These are phyloP conservation scores for Citeromyces siamensis DNA, from an alignment of 1,139 yeast species.

Conservation along the genomic window DNA sequence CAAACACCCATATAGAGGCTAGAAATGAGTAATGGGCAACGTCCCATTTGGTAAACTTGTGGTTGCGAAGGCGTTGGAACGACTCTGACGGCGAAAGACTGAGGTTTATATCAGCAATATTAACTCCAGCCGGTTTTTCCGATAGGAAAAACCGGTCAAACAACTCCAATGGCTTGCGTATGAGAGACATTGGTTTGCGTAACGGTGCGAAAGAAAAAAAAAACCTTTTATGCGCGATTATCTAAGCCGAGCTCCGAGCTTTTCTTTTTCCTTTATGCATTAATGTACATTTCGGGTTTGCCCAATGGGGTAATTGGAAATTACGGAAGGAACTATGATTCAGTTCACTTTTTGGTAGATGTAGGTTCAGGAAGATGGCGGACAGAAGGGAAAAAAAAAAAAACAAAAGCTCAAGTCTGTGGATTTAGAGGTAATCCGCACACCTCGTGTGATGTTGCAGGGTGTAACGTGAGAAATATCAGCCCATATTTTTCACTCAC, in stretches of 20 bases:
- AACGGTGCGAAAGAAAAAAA: too few species aligned
- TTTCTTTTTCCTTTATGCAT: not conserved
- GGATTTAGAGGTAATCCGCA: too few species aligned
- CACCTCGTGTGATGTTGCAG: too few species aligned
- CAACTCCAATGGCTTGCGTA: constrained; percentile 1
- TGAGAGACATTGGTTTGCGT: not conserved
- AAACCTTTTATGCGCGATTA: constrained; percentile 1
- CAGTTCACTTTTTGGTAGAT: too few species aligned
- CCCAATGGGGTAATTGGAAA: too few species aligned
- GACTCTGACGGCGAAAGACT: not conserved
- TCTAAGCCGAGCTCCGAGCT: not conserved
- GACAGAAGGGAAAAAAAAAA: not conserved
- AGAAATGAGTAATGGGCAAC: constrained; percentile 25
- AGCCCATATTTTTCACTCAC: not conserved
- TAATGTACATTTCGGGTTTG: too few species aligned
- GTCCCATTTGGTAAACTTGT: constrained; percentile 3
- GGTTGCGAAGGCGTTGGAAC: not conserved
- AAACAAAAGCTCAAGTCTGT: not conserved
- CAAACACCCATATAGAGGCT: constrained; percentile 29
- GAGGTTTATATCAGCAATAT: not conserved
- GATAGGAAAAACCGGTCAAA: not conserved
- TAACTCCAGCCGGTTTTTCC: not conserved
- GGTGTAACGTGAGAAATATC: too few species aligned
- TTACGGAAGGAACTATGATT: too few species aligned
- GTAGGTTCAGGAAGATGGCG: too few species aligned